A percentile compares a stretch with the other conserved stretches of the same genome.
These are phyloP conservation scores for Hygrophorus pudorinus DNA, from an alignment of 768 basidiomycete species.

Conservation along the genomic window DNA sequence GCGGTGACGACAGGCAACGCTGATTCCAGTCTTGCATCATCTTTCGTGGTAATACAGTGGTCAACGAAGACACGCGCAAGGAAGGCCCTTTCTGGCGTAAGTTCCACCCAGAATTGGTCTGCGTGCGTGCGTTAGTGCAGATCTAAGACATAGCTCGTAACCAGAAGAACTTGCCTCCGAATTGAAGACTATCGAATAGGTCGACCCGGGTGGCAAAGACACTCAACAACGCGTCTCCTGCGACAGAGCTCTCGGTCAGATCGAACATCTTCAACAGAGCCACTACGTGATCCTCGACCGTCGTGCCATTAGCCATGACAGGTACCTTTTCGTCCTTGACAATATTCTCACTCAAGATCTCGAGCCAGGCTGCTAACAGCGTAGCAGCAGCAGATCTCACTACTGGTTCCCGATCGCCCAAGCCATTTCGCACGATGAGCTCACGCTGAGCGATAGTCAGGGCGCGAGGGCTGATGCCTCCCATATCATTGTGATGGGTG, in stretches of 20 bases:
- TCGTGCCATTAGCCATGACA: constrained; percentile 15
- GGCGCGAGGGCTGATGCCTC: constrained; percentile 55
- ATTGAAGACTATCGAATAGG: constrained; percentile 60
- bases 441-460: constrained; percentile 78
- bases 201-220: constrained; percentile 68
- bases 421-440: constrained; percentile 73
- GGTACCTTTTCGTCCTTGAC: constrained; percentile 15
- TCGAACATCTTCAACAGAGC: constrained; percentile 40
- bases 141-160: neutral
- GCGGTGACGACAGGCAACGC: constrained; percentile 83
- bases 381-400: constrained; percentile 79
- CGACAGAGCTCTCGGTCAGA: constrained; percentile 63
- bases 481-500: constrained; percentile 14
- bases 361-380: constrained; percentile 76
- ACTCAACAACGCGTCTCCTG: constrained; percentile 72
- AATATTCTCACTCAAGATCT: constrained; percentile 36
- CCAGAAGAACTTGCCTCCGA: constrained; percentile 47
- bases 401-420: constrained; percentile 78
- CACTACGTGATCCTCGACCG: constrained; percentile 21
- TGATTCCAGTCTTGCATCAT: constrained; percentile 58
- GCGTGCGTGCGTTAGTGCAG: neutral
- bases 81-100: constrained; percentile 76
- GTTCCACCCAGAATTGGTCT: constrained; percentile 68
- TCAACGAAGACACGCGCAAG: constrained; percentile 82
- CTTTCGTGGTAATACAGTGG: constrained; percentile 53